These are phyloP conservation scores for Aphanomyces euteiches DNA, from an alignment of 352 stramenopile species.

Conservation along the genomic window DNA sequence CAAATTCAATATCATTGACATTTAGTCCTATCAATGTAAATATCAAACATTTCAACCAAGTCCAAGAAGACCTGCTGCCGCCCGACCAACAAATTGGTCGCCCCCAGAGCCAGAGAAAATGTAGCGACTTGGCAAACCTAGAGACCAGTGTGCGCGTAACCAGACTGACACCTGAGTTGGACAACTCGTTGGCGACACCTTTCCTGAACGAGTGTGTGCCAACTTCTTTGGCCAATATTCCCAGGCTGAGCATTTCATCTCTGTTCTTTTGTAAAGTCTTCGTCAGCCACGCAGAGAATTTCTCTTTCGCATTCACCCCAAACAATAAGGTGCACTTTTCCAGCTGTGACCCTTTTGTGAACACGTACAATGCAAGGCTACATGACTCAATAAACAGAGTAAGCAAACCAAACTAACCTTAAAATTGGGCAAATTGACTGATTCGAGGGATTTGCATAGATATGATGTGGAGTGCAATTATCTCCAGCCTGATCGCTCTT, in stretches of 20 bases:
- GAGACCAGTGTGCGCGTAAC: background rate
- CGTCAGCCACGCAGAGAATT: background rate
- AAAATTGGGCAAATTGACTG: too few species aligned
- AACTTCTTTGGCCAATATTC: background rate
- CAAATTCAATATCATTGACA: background rate
- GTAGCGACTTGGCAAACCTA: background rate
- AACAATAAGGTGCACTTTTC: background rate
- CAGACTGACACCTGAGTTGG: background rate
- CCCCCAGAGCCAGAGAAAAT: background rate
- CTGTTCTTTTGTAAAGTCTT: background rate
- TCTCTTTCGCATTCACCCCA: background rate
- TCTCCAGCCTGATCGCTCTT: too few species aligned
- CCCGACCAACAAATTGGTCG: background rate
- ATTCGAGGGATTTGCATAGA: too few species aligned
- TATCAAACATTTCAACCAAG: background rate
- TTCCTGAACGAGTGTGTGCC: background rate
- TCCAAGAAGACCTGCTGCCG: background rate
- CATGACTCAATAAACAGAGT: too few species aligned
- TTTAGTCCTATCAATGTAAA: background rate
- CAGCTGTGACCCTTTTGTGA: background rate
- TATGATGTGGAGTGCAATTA: too few species aligned
- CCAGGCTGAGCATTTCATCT: background rate
- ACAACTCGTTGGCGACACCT: background rate
- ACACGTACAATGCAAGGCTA: too few species aligned
- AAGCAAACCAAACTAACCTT: too few species aligned